Evolutionary conservation across 768 basidiomycete species (phyloP), one percentile per base, ranked within the genome.

Genomic region (Podaxis mareebaensis): DNA sequence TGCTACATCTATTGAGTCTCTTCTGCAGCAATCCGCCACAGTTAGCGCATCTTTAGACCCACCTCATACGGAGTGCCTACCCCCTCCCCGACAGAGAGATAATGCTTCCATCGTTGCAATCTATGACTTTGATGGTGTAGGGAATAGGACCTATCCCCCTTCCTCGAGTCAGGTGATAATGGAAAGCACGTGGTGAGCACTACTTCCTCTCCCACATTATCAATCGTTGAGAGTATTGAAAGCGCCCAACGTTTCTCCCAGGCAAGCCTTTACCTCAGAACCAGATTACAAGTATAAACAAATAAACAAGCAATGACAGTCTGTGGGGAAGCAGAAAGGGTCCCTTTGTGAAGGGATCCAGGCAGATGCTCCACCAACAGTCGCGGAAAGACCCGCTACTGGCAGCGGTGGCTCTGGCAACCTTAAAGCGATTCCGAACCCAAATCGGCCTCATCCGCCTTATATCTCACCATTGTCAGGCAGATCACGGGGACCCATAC

Each of bases 301-400:
- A 12, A 15, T 12, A 5, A 8, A 20, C 15, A 10, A 70, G 33
- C 71, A 72, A 39, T 93, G 89, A 90, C 78, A 77, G 5, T 82
- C 87, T 0, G 90, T 92, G 0, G 92, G 92, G 72, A 83, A 87
- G 61, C 92, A 93, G 71, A 93, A 94, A 68, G 73, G 82, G 1
- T 79, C 82, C 20, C 70, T 92, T 20, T 92, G 82, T 72, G 78
- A 89, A 55, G 72, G 85, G 54, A 90, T 92, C 0, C 86, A 88
- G 69, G 84, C 82, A 0, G 86, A 82, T n/a, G 92, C 85, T 3
- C 80, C 78, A 60, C 80, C 79, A 58, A 83, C 83, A 3, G 89
- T 15, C n/a, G 54, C 10, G 12, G 46, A 15, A 3, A 20, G 44
- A 8, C 33, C 8, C 10, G 33, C 8, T 33, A 2, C 33, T 2